phyloP scores from a whole-genome alignment of 352 stramenopile genomes.

The Albugo laibachii region DNA sequence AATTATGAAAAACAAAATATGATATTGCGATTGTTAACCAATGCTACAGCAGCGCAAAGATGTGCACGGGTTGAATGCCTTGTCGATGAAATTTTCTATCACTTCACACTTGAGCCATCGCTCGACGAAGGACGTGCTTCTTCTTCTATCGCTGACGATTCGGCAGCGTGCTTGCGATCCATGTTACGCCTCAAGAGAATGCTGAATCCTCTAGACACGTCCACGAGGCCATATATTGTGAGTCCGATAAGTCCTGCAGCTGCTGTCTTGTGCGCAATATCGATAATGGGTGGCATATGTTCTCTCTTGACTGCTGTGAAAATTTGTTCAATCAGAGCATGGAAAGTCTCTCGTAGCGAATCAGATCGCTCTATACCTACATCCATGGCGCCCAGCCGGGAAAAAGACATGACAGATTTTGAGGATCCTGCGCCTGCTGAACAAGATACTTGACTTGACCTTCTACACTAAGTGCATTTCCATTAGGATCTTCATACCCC shows the following conservation, averaged over 20 bases:
- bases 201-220: constrained; percentile 61
- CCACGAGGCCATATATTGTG: constrained; percentile 38
- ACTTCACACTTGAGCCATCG: too few species aligned
- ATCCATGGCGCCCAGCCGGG: constrained; percentile 93
- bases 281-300: neutral
- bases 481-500: constrained; percentile 94
- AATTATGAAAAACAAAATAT: too few species aligned
- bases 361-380: constrained; percentile 10
- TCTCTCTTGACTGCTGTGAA: too few species aligned
- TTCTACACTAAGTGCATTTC: constrained; percentile 92
- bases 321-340: too few species aligned
- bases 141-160: neutral
- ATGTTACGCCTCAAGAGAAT: constrained; percentile 67
- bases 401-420: constrained; percentile 93
- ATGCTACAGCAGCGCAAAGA: too few species aligned
- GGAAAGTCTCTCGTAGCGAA: too few species aligned
- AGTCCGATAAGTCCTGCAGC: constrained; percentile 48
- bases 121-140: too few species aligned
- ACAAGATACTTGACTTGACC: constrained; percentile 97
- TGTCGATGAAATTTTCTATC: too few species aligned
- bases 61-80: too few species aligned
- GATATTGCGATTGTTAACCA: too few species aligned
- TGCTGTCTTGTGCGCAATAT: constrained; percentile 69
- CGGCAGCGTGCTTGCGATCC: constrained; percentile 19
- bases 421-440: constrained; percentile 85